A percentile compares a stretch with the other conserved stretches of the same genome.
Evolutionary conservation across 805 yeast species (phyloP).

Genomic region (Saturnispora zaruensis): DNA sequence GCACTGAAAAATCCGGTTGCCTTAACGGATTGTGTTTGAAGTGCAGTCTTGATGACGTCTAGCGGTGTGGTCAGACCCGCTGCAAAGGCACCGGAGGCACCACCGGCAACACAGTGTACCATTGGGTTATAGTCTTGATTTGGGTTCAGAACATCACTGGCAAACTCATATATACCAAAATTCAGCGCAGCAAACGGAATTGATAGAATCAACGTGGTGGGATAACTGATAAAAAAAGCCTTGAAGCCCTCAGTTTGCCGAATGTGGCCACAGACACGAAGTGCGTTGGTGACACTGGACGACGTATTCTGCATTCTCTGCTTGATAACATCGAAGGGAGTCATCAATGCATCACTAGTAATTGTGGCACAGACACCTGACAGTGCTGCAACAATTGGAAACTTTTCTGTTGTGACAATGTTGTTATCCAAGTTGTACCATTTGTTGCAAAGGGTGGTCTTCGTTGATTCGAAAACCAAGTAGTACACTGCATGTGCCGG

Average conservation of each 20-base stretch:
- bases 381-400: slow-evolving; percentile 73
- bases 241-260: slow-evolving; percentile 56
- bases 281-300: slow-evolving; percentile 13
- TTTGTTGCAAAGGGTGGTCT: slow-evolving; percentile 41
- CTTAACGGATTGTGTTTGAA: slow-evolving; percentile 70
- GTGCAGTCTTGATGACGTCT: slow-evolving; percentile 84
- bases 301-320: slow-evolving; percentile 74
- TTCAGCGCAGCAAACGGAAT: slow-evolving; percentile 93
- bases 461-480: slow-evolving; percentile 82
- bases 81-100: slow-evolving; percentile 88
- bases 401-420: slow-evolving; percentile 54
- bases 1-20: slow-evolving; percentile 68
- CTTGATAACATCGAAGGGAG: slow-evolving; percentile 91
- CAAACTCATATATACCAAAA: slow-evolving; percentile 84
- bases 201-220: slow-evolving; percentile 85
- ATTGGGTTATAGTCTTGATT: slow-evolving; percentile 73
- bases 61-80: slow-evolving; percentile 93
- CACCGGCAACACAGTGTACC: slow-evolving; percentile 87
- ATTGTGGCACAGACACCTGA: slow-evolving; percentile 91
- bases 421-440: slow-evolving; percentile 26
- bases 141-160: slow-evolving; percentile 75
- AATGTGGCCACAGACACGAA: slow-evolving; percentile 33
- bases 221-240: slow-evolving; percentile 89
- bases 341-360: slow-evolving; percentile 94
- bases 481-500: slow-evolving; percentile 98